These are phyloP conservation scores for Aegilops longissima DNA, from an alignment of 176 grass and related monocot genomes.

Conservation along the genomic window DNA sequence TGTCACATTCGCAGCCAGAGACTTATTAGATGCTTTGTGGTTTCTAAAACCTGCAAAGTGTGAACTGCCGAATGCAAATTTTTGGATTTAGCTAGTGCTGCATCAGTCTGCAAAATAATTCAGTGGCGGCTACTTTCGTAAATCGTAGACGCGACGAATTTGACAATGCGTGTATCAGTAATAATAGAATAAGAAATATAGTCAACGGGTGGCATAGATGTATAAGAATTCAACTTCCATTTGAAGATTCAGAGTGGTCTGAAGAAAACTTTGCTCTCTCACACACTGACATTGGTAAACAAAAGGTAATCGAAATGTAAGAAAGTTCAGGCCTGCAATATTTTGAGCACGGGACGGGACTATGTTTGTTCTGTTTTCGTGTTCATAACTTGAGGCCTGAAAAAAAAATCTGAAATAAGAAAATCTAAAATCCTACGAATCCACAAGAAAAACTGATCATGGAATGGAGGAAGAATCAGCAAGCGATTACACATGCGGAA, in stretches of 20 bases:
- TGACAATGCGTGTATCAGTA: neutral
- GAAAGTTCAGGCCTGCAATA: neutral
- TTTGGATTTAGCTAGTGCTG: neutral
- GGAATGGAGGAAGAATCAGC: neutral
- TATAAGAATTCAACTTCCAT: neutral
- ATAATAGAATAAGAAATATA: neutral
- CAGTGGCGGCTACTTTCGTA: neutral
- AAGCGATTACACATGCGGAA: neutral
- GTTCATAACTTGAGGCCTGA: neutral
- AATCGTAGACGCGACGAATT: neutral
- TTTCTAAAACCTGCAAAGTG: constrained; percentile 26
- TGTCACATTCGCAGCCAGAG: neutral
- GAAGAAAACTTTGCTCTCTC: neutral
- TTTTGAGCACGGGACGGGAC: neutral
- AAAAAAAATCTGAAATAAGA: neutral
- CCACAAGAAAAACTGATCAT: neutral
- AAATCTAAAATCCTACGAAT: neutral
- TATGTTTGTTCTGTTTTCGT: neutral
- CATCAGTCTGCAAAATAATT: constrained; percentile 1
- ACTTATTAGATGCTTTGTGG: constrained; percentile 15
- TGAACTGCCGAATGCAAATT: neutral
- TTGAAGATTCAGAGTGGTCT: neutral
- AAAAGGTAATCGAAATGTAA: neutral
- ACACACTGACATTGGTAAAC: neutral
- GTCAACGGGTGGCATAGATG: constrained; percentile 1